phyloP scores from a whole-genome alignment of 176 grass and related monocot species.

The Aechmea fasciata region DNA sequence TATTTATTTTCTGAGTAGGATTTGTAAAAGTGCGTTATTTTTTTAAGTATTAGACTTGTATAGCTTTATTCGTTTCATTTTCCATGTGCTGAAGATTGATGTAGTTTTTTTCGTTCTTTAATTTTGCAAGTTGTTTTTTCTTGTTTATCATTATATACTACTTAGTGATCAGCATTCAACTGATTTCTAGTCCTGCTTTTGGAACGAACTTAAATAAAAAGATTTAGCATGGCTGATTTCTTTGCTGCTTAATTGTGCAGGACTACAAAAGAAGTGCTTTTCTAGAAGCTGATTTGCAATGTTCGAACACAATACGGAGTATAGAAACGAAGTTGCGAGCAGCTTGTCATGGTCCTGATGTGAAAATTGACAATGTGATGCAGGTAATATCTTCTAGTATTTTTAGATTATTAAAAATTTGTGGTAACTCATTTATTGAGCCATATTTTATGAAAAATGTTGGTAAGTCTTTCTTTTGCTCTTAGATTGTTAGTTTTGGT shows the following conservation, averaged over 20 bases:
- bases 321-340: slow-evolving; percentile 69
- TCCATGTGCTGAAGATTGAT: background rate
- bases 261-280: slow-evolving; percentile 85
- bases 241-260: slow-evolving; percentile 25
- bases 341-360: slow-evolving; percentile 59
- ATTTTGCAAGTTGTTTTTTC: background rate
- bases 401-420: background rate
- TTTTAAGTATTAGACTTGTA: background rate
- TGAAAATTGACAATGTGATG: slow-evolving; percentile 70
- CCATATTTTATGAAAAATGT: no score
- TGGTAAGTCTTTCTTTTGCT: no score
- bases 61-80: background rate
- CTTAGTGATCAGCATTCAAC: background rate
- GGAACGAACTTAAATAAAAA: background rate
- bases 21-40: background rate
- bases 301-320: slow-evolving; percentile 57
- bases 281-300: slow-evolving; percentile 80
- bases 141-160: no score
- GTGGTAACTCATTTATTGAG: background rate
- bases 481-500: no score
- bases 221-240: background rate
- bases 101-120: background rate
- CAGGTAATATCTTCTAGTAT: slow-evolving; percentile 29
- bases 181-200: background rate
- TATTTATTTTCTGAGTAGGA: background rate